These are phyloP conservation scores for Hibiscus trionum DNA, from an alignment of 345 rosid species.

Conservation along the genomic window DNA sequence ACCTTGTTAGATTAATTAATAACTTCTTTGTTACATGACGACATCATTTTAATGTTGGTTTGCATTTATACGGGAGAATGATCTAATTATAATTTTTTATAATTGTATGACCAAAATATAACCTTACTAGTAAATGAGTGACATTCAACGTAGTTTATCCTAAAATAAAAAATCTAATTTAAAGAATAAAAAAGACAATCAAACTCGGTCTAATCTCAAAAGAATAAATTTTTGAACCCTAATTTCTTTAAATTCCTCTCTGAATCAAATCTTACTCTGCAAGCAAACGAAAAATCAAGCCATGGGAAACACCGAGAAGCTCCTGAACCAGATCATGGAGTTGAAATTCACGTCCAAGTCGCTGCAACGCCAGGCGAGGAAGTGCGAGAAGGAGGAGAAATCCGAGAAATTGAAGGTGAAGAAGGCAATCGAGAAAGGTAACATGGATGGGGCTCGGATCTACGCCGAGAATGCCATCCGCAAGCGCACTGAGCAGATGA, in stretches of 20 bases:
- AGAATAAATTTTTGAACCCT: background rate
- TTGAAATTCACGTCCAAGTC: slow-evolving; percentile 84
- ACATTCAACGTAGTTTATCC: too few species aligned
- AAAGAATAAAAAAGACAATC: background rate
- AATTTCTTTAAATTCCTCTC: too few species aligned
- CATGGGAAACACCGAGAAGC: slow-evolving; percentile 90
- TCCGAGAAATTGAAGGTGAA: slow-evolving; percentile 84
- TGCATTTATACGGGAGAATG: too few species aligned
- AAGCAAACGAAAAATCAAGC: background rate
- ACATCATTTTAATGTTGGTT: too few species aligned
- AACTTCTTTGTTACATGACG: too few species aligned
- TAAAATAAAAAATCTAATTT: too few species aligned
- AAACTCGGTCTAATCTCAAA: background rate
- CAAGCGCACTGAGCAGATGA: slow-evolving; percentile 94
- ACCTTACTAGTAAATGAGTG: too few species aligned
- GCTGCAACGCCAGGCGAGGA: slow-evolving; percentile 74
- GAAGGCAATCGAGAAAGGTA: slow-evolving; percentile 95
- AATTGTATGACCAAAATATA: too few species aligned
- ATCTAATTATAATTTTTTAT: too few species aligned
- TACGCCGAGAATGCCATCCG: slow-evolving; percentile 94
- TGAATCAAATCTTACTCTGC: background rate
- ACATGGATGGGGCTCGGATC: slow-evolving; percentile 96
- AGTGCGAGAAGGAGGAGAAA: slow-evolving; percentile 99
- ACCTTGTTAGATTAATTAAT: too few species aligned
- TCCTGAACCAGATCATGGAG: slow-evolving; percentile 91